Evolutionary conservation across 768 basidiomycete genomes (phyloP).

Genomic region (Trametes meyenii): DNA sequence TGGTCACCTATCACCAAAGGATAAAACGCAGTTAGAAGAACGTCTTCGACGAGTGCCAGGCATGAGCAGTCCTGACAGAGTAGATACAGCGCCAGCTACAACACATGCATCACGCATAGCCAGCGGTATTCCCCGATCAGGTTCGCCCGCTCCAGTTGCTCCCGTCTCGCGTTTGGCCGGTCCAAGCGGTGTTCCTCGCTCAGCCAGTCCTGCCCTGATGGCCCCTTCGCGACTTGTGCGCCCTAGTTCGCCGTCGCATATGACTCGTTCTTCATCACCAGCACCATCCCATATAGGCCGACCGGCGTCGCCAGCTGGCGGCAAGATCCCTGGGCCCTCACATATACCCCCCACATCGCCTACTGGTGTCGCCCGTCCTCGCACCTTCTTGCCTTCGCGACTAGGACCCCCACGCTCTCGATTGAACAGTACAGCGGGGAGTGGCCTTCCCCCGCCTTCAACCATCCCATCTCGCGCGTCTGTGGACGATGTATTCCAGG

Average conservation of each 20-base stretch:
- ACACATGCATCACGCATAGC: slow-evolving; percentile 58
- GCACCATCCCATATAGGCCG: slow-evolving; percentile 20
- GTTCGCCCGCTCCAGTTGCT: slow-evolving; percentile 46
- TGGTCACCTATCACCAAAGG: slow-evolving; percentile 76
- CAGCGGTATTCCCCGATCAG: slow-evolving; percentile 50
- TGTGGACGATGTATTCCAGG: slow-evolving; percentile 15
- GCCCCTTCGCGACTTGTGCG: slow-evolving; percentile 45
- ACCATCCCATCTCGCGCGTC: slow-evolving; percentile 5
- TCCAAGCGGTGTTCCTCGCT: slow-evolving; percentile 40
- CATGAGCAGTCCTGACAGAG: slow-evolving; percentile 51
- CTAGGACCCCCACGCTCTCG: slow-evolving; percentile 66
- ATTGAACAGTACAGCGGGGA: slow-evolving; percentile 30
- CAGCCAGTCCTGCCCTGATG: slow-evolving; percentile 50
- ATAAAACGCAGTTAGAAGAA: slow-evolving; percentile 92
- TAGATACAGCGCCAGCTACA: slow-evolving; percentile 44
- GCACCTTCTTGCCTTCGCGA: slow-evolving; percentile 74
- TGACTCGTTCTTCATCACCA: slow-evolving; percentile 50
- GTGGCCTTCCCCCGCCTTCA: slow-evolving; percentile 14
- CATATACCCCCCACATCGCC: slow-evolving; percentile 40
- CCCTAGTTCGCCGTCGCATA: slow-evolving; percentile 44
- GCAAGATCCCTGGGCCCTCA: slow-evolving; percentile 28
- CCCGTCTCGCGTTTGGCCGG: slow-evolving; percentile 43
- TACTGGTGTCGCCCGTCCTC: slow-evolving; percentile 52
- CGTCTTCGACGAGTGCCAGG: slow-evolving; percentile 81
- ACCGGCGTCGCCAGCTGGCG: slow-evolving; percentile 12